Conservation (phyloP, 2,329 filamentous ascomycete species). For the Berkeleyomyces basicola region DNA sequence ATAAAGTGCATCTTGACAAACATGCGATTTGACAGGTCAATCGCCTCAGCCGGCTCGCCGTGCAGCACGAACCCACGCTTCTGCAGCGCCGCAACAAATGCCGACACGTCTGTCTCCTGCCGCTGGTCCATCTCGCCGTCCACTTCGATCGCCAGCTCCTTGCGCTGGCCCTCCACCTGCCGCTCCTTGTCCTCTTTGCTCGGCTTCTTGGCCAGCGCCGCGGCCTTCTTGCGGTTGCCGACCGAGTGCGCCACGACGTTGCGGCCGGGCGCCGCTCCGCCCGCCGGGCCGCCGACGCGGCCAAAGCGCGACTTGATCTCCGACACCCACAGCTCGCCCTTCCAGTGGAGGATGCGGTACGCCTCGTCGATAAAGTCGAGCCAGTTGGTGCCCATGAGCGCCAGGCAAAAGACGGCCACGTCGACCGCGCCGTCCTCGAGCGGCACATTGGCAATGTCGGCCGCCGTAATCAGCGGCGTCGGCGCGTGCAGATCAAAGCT, state of each 20-base stretch:
- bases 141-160: conserved; percentile 50
- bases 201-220: conserved; percentile 26
- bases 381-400: conserved; percentile 99
- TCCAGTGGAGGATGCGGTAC: conserved; percentile 77
- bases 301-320: conserved; percentile 88
- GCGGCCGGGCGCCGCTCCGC: conserved; percentile 16
- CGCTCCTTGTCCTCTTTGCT: conserved; percentile 25
- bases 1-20: conserved; percentile 95
- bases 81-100: conserved; percentile 69
- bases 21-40: conserved; percentile 90
- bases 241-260: conserved; percentile 50
- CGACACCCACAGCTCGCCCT: conserved; percentile 90
- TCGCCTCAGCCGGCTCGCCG: conserved; percentile 37
- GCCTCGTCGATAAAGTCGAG: conserved; percentile 92
- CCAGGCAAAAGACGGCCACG: conserved; percentile 85
- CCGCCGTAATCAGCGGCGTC: conserved; percentile 60
- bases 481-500: conserved; percentile 79
- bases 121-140: conserved; percentile 47
- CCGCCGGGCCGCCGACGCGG: conserved; percentile 26
- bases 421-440: conserved; percentile 60
- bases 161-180: conserved; percentile 31
- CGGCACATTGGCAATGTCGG: conserved; percentile 76
- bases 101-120: conserved; percentile 68
- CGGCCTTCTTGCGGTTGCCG: conserved; percentile 44
- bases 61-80: conserved; percentile 75